Evolutionary conservation across 805 yeast genomes (phyloP), one percentile per base, ranked within the genome.

Genomic region (Metschnikowia shivogae): DNA sequence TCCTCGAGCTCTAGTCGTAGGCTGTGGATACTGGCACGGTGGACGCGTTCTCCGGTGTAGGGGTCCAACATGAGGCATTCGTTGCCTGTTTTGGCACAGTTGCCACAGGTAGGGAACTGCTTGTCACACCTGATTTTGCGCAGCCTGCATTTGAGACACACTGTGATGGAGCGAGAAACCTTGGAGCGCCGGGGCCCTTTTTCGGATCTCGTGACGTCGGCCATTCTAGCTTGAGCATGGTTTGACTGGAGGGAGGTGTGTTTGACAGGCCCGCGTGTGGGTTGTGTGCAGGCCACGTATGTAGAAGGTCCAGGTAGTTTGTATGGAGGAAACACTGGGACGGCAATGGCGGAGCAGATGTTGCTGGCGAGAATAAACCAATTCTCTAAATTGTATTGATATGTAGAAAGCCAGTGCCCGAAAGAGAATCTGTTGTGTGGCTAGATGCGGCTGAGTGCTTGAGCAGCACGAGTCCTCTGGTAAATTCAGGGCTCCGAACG

Each of bases 51-150:
- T 4, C 56, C 57, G 3, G 56, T 47, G n/a, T 30, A 42, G 1
- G 50, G 48, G 24, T 51, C 56, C 13, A 46, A 19, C 12, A 42
- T 31, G n/a, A 52, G 24, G 33, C 57, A 55, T 12, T 49, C 48
- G n/a, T 19, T 17, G 8, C 47, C 47, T 11, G 46, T 42, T 35
- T 48, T 53, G 22, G 27, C 41, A 34, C 58, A 55, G 30, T 47
- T 52, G 11, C 49, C 36, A 37, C 58, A 54, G n/a, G 43, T 42
- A 12, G 58, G 58, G 11, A 53, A 39, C 27, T 34, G 28, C 39
- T 44, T 46, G 39, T 54, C 58, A 42, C 58, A 53, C 36, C 44
- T 50, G 33, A 54, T 42, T 24, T 50, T 43, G 33, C 43, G 43
- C 27, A 35, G 34, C 22, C 58, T 44, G 34, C 58, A 53, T 10